These are phyloP conservation scores for Rhizoclosmatium globosum DNA, from an alignment of 192 early-diverging fungal species.

Conservation along the genomic window DNA sequence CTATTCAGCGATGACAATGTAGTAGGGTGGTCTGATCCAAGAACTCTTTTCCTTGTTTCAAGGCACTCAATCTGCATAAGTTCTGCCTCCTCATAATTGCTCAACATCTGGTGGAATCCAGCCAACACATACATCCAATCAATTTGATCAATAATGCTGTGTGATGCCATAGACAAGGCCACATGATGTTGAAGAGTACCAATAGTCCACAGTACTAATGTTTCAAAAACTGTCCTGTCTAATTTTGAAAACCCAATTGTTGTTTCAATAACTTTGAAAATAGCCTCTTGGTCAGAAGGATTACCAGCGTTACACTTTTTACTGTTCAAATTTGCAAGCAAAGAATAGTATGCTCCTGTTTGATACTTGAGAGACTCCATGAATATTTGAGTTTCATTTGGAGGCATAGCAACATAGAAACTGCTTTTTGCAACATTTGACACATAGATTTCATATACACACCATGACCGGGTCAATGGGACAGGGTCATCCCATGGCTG, in stretches of 20 bases:
- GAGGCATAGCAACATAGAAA: conserved; percentile 21
- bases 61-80: too few species aligned
- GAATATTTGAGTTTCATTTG: not conserved
- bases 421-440: conserved; percentile 17
- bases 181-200: not conserved
- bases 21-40: too few species aligned
- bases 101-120: too few species aligned
- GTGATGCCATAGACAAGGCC: too few species aligned
- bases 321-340: too few species aligned
- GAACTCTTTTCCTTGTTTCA: too few species aligned
- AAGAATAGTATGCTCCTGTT: too few species aligned
- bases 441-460: conserved; percentile 36
- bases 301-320: not conserved
- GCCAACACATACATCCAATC: too few species aligned
- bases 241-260: conserved; percentile 16
- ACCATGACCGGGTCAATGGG: conserved; percentile 38
- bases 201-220: not conserved
- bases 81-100: too few species aligned
- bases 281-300: not conserved
- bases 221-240: not conserved
- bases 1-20: too few species aligned
- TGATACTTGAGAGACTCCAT: too few species aligned
- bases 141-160: too few species aligned
- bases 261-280: not conserved
- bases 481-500: conserved; percentile 32